Base-by-base conservation (phyloP, 495 filamentous ascomycete species). In the Clavariopsis aquatica region DNA sequence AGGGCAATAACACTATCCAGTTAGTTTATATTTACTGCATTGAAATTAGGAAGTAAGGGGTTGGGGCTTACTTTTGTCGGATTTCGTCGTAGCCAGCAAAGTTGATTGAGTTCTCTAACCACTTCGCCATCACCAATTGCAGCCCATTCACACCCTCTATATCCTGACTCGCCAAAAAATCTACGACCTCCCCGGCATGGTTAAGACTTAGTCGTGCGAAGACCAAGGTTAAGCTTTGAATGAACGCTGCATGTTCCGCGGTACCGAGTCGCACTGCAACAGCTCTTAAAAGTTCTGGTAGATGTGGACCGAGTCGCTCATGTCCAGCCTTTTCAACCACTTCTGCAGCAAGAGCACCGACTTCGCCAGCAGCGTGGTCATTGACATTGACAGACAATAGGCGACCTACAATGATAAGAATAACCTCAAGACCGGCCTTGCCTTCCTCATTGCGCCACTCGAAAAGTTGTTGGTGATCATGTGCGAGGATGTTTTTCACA, bases 1-100 rank as follows among this genome's bases (percentile, higher is more conserved):
- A 98, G 81, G 12, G 94, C 94, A 64, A 96, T 92, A 65, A 96
- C 89, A 68, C 88, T 91, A 69, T 28, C 28, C 34, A 54, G 63
- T 83, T 75, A 85, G 79, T 68, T 66, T 36, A 13, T 4, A 28
- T 15, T 34, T 2, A 17, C n/a, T 7, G 4, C 12, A 15, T 15
- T 36, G 5, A 10, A 19, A 3, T 7, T 15, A n/a, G 3, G 27
- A 41, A 57, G 49, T 38, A 9, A 38, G 31, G 13, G 23, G 52
- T n/a, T n/a, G 51, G 15, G 77, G 1, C 84, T 74, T 77, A 91
- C 88, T 98, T 98, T 73, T 96, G 92, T 69, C 92, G 81, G 70
- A 96, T 98, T 74, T 96, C 93, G 69, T 97, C 92, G 69, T 97
- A 98, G 20, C 94, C 94, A 8, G 91, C 90, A 75, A 98, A 98